Base-by-base conservation (phyloP, 345 rosid species). In the Melaleuca quinquenervia region DNA sequence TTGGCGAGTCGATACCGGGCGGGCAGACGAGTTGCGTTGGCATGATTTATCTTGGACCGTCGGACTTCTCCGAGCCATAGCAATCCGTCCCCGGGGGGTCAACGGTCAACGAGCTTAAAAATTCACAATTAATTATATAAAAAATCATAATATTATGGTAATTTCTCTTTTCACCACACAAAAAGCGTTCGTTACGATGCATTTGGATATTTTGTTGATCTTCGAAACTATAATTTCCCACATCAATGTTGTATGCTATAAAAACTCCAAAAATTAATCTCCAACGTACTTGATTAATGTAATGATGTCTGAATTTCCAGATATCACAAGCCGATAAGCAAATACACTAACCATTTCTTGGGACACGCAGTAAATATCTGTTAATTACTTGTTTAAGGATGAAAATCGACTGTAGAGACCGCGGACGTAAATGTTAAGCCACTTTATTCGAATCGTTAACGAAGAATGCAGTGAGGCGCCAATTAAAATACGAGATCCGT, bases 301-400 rank as follows among this genome's bases (percentile, higher is more conserved):
- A 6, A 58, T 6, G 6, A 13, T n/a, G 6, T 58, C 2, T 6
- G 1, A 2, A n/a, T n/a, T 58, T 12, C 4, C 4, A n/a, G 14
- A n/a, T 1, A 2, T 58, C 14, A 0, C 18, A 14, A 58, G 18
- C 1, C 0, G 12, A n/a, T 3, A 13, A 58, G 1, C 5, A n/a
- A 5, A 13, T 1, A n/a, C 12, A n/a, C 1, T 56, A 26, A 56
- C 4, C 13, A 26, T 26, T 56, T 2, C 6, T 2, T 51, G 13
- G 52, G 1, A 5, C 6, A 27, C 15, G n/a, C 0, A 58, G 11
- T 26, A 58, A 58, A n/a, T 26, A 26, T 0, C 0, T 4, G 15
- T 58, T 58, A n/a, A 12, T 58, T 12, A 12, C 26, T 56, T 26
- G 7, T 56, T 26, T 6, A 1, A 26, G 15, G 26, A 56, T 10